Evolutionary conservation across 306 rosid species (phyloP).

Genomic region (Dicorynia guianensis): DNA sequence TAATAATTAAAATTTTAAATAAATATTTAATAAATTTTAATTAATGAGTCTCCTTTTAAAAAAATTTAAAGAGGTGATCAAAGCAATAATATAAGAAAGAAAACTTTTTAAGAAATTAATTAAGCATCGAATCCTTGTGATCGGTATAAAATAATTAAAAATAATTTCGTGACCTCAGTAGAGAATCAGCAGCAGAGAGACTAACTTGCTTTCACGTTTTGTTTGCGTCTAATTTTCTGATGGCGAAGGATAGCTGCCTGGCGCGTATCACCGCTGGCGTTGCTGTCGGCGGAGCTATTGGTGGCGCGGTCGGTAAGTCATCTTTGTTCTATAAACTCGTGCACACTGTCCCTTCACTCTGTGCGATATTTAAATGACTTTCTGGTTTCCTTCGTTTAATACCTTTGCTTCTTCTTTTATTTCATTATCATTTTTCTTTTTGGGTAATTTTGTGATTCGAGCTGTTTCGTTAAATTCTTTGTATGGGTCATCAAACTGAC

Average conservation of each 20-base stretch:
- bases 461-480: background rate
- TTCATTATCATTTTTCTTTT: background rate
- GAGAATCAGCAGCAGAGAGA: no score
- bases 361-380: background rate
- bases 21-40: no score
- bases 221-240: slow-evolving; percentile 3
- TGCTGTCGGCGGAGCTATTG: slow-evolving; percentile 78
- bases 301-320: slow-evolving; percentile 74
- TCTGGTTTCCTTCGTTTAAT: background rate
- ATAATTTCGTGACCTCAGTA: no score
- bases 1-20: no score
- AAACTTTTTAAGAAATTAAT: no score
- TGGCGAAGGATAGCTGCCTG: slow-evolving; percentile 83
- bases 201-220: background rate
- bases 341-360: background rate
- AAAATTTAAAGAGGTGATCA: no score
- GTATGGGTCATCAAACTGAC: background rate
- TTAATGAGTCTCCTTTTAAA: no score
- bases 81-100: no score
- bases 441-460: background rate
- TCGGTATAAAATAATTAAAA: no score
- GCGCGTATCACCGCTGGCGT: slow-evolving; percentile 71
- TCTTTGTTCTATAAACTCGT: no score
- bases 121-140: no score
- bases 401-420: background rate